These are phyloP conservation scores for Tetrahymena elliotti DNA, from an alignment of 73 alveolate species.

Conservation along the genomic window DNA sequence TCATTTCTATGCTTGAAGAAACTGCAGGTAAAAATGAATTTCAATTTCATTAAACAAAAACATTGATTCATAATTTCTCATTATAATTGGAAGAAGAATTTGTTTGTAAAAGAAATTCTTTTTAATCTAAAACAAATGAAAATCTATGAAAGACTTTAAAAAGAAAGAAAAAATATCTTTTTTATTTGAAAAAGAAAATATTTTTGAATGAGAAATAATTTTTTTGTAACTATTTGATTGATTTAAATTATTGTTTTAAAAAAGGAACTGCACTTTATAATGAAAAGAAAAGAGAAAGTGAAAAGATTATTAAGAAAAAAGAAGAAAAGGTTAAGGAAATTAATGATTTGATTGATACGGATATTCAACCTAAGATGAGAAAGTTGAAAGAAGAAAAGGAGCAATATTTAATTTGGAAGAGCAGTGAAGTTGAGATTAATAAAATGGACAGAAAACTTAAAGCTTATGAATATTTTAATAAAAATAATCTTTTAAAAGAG, in stretches of 20 bases:
- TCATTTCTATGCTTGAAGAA: slow-evolving; percentile 81
- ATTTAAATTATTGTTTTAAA: too few species aligned
- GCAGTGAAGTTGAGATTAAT: slow-evolving; percentile 58
- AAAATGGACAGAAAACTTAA: slow-evolving; percentile 62
- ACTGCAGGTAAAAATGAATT: slow-evolving; percentile 76
- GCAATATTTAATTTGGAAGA: slow-evolving; percentile 69
- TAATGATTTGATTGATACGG: slow-evolving; percentile 67
- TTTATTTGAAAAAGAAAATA: too few species aligned
- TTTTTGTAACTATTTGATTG: too few species aligned
- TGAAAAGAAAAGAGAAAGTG: slow-evolving; percentile 84
- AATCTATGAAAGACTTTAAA: too few species aligned
- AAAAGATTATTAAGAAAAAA: slow-evolving; percentile 71
- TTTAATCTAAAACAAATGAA: too few species aligned
- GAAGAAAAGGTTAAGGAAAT: slow-evolving; percentile 78
- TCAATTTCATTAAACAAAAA: too few species aligned
- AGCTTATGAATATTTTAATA: slow-evolving; percentile 56
- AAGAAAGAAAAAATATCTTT: too few species aligned
- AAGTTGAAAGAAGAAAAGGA: slow-evolving; percentile 74
- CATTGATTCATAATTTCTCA: too few species aligned
- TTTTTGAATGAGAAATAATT: too few species aligned
- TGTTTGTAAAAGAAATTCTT: too few species aligned
- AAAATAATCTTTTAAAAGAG: slow-evolving; percentile 34
- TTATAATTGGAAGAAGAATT: too few species aligned
- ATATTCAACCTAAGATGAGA: slow-evolving; percentile 73
- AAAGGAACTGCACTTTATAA: slow-evolving; percentile 79